phyloP scores from a whole-genome alignment of 2,329 filamentous ascomycete species.

The Aureobasidium musti region DNA sequence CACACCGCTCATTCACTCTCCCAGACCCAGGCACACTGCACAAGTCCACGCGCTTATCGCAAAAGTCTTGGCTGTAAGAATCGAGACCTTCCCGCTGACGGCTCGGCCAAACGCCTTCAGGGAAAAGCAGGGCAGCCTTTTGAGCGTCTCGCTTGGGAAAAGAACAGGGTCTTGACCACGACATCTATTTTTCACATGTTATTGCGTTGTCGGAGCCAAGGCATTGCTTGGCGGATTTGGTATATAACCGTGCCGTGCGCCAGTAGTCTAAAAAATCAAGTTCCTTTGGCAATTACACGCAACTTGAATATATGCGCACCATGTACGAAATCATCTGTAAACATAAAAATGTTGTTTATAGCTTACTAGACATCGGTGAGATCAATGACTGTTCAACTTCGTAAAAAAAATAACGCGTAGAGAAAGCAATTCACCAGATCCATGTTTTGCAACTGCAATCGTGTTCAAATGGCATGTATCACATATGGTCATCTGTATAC shows the following conservation, averaged over 20 bases:
- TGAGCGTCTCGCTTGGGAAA: neutral
- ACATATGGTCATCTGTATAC: neutral
- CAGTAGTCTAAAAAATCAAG: too few relatives aligned
- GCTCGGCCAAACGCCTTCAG: neutral
- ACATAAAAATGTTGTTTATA: neutral
- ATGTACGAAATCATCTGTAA: neutral
- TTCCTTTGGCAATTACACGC: too few relatives aligned
- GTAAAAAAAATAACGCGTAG: too few relatives aligned
- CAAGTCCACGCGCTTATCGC: neutral
- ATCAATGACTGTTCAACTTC: too few relatives aligned
- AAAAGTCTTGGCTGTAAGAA: neutral
- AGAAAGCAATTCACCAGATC: too few relatives aligned
- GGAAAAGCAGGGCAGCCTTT: neutral
- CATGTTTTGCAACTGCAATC: too few relatives aligned
- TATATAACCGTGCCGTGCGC: too few relatives aligned
- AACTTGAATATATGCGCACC: too few relatives aligned
- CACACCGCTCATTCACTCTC: neutral
- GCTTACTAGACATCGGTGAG: neutral
- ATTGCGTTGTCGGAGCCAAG: too few relatives aligned
- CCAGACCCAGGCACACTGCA: neutral
- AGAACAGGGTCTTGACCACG: neutral
- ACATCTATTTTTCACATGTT: neutral
- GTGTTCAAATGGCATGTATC: too few relatives aligned
- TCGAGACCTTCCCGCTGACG: neutral
- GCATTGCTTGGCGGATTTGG: too few relatives aligned